Evolutionary conservation across 805 yeast species (phyloP), one percentile per base, ranked within the genome.

Genomic region (Candida yuanshanica): DNA sequence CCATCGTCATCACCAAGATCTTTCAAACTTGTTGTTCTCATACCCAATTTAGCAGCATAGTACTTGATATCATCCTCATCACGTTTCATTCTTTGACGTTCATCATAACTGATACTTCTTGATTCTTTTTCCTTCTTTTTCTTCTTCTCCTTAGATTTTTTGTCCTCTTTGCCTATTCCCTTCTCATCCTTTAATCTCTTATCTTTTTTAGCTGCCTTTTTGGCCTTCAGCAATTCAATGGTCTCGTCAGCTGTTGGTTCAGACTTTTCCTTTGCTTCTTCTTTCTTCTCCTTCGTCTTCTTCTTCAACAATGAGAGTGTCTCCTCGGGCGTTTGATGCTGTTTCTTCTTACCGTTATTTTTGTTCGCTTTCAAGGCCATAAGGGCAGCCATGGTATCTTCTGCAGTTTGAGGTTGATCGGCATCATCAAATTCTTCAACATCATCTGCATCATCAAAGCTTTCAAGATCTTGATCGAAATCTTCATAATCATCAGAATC

Each of bases 61-160:
- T 82, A 87, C 33, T 74, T 77, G 63, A 85, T 80, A 40, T 90
- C 95, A 42, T 77, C 81, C 44, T 86, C 95, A 50, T 85, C 95
- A 47, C 73, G 70, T 36, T 65, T 63, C 50, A 75, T 55, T 25
- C 72, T 62, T 6, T 73, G 75, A 27, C 68, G 66, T 27, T 79
- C 80, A 4, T 69, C 68, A 2, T 75, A 66, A 68, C 61, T 48
- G 52, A 47, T 37, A 18, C 32, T 14, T 21, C 35, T 32, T 18
- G 41, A 43, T n/a, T 39, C 46, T 24, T 43, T 45, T 33, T 46
- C 48, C 32, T 46, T 46, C 20, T 43, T 42, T 16, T 21, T 37
- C 21, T 39, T 41, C 42, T 33, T 23, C 14, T 35, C 22, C 41
- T 29, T 37, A 24, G 43, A 41, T 31, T 43, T 23, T 34, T 27